A percentile compares a stretch with the other conserved stretches of the same genome.
These are phyloP conservation scores for Geoglossum glabrum DNA, from an alignment of 495 filamentous ascomycete species.

Conservation along the genomic window DNA sequence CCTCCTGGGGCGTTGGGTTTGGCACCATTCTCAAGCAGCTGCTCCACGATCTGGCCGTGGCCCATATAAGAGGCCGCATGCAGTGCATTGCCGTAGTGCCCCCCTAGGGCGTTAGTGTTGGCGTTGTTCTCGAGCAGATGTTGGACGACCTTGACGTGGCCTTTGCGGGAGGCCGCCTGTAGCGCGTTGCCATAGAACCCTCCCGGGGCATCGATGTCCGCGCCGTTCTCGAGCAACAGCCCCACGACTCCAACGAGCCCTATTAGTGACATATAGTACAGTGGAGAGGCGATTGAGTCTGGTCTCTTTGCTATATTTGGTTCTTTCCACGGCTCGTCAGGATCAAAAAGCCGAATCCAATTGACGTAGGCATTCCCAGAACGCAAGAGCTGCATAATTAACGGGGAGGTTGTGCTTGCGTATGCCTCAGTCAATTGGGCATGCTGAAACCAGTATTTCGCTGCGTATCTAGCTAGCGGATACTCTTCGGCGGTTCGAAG, in stretches of 20 bases:
- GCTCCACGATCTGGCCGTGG: background rate
- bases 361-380: background rate
- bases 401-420: background rate
- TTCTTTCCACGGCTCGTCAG: background rate
- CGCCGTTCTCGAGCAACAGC: slow-evolving; percentile 1
- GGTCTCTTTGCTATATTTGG: too few species aligned
- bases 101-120: slow-evolving; percentile 6
- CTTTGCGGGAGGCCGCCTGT: background rate
- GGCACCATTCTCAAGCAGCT: background rate
- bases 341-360: background rate
- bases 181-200: background rate
- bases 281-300: background rate
- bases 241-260: slow-evolving; percentile 3
- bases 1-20: background rate
- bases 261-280: background rate
- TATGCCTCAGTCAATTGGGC: background rate
- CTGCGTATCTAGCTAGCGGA: background rate
- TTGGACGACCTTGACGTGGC: background rate
- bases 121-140: background rate
- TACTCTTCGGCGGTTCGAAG: background rate
- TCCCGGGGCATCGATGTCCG: background rate
- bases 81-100: slow-evolving; percentile 13
- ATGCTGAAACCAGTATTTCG: background rate
- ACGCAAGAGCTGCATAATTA: background rate
- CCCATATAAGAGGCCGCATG: slow-evolving; percentile 7